Evolutionary conservation across 140 eudicot genomes (phyloP).

Genomic region (Stevia rebaudiana): DNA sequence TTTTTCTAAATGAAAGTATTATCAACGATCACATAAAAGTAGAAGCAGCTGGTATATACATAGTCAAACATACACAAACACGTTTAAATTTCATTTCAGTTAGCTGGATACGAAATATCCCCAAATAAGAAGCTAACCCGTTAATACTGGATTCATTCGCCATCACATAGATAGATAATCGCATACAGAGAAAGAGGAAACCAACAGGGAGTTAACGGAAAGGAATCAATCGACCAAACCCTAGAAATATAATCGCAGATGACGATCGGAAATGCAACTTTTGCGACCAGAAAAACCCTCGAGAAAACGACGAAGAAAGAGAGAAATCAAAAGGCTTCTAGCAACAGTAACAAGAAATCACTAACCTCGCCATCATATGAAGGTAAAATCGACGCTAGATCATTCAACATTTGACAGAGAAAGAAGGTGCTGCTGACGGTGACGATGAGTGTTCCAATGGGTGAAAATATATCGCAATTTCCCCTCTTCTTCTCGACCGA

Average conservation of each 20-base stretch:
- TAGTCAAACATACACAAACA: background rate
- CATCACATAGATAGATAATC: slow-evolving; percentile 2
- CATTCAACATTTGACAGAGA: slow-evolving; percentile 21
- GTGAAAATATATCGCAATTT: slow-evolving; percentile 14
- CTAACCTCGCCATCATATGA: slow-evolving; percentile 26
- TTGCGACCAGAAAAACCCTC: background rate
- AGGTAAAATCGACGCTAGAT: slow-evolving; percentile 9
- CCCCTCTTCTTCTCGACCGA: slow-evolving; percentile 28
- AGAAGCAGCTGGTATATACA: slow-evolving; percentile 14
- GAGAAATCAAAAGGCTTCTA: slow-evolving; percentile 6
- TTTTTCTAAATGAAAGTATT: background rate
- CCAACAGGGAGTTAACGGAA: background rate
- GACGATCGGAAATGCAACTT: slow-evolving; percentile 12
- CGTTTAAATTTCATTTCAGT: background rate
- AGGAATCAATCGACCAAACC: slow-evolving; percentile 9
- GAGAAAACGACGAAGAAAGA: background rate
- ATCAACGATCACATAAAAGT: background rate
- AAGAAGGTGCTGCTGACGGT: slow-evolving; percentile 1
- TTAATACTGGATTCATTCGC: slow-evolving; percentile 2
- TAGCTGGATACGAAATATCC: background rate
- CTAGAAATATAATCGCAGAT: background rate
- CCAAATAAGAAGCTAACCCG: slow-evolving; percentile 10
- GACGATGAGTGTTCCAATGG: background rate
- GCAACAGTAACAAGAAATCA: background rate
- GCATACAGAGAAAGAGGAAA: background rate